A percentile compares a stretch with the other conserved stretches of the same genome.
phyloP scores from a whole-genome alignment of 1,284 basidiomycete genomes.

The Sphaerobolus stellatus region DNA sequence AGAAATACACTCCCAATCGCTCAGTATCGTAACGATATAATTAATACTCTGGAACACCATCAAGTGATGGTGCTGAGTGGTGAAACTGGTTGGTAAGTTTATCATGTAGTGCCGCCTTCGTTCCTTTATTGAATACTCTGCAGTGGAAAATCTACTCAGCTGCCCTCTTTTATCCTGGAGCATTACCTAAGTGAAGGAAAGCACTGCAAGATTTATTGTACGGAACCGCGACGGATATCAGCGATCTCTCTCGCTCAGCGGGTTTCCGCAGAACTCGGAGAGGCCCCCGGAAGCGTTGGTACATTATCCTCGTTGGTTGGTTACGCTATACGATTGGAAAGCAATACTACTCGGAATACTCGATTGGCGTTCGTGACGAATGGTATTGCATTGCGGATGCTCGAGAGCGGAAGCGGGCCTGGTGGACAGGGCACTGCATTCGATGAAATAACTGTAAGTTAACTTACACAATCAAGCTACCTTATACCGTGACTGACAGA shows the following conservation, averaged over 20 bases:
- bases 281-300: slow-evolving; percentile 79
- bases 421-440: slow-evolving; percentile 76
- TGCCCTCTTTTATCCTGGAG: slow-evolving; percentile 94
- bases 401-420: slow-evolving; percentile 75
- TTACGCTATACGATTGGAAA: slow-evolving; percentile 94
- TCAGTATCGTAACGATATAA: slow-evolving; percentile 75
- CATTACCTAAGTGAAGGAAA: slow-evolving; percentile 81
- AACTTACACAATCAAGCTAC: slow-evolving; percentile 17
- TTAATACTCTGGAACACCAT: slow-evolving; percentile 69
- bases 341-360: slow-evolving; percentile 80
- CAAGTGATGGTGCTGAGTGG: slow-evolving; percentile 94
- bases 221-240: slow-evolving; percentile 95
- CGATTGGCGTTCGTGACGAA: slow-evolving; percentile 87
- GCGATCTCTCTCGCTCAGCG: slow-evolving; percentile 96
- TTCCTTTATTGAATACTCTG: slow-evolving; percentile 4
- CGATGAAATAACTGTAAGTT: slow-evolving; percentile 85
- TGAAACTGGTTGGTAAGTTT: slow-evolving; percentile 88
- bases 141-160: slow-evolving; percentile 97
- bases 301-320: slow-evolving; percentile 83
- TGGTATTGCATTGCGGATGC: slow-evolving; percentile 95
- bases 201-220: slow-evolving; percentile 92
- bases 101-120: background rate
- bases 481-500: too few species aligned
- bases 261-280: slow-evolving; percentile 92
- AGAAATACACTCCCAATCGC: slow-evolving; percentile 88